Conservation (phyloP, 371 early-diverging fungal genomes). For the Syncephalis plumigaleata region DNA sequence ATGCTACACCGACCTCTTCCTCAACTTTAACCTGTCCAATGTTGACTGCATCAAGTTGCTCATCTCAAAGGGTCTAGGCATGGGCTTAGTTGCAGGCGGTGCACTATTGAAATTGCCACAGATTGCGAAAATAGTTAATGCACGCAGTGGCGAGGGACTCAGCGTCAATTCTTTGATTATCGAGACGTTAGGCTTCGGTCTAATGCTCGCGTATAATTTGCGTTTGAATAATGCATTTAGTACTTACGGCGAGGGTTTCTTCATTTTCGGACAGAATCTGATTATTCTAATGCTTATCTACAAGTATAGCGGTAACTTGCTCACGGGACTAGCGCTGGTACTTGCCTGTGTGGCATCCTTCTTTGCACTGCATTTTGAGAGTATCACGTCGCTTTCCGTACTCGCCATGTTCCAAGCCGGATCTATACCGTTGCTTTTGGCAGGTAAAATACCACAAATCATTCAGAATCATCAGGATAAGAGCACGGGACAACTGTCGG, state of each 20-base stretch:
- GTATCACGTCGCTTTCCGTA: slow-evolving; percentile 22
- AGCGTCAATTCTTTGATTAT: slow-evolving; percentile 58
- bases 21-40: slow-evolving; percentile 41
- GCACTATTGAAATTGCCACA: slow-evolving; percentile 91
- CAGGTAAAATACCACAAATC: slow-evolving; percentile 80
- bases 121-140: slow-evolving; percentile 66
- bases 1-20: slow-evolving; percentile 48
- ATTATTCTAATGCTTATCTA: slow-evolving; percentile 56
- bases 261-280: slow-evolving; percentile 63
- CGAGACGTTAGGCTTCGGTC: slow-evolving; percentile 63
- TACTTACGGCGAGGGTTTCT: slow-evolving; percentile 79
- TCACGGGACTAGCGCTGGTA: slow-evolving; percentile 17
- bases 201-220: slow-evolving; percentile 69
- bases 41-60: slow-evolving; percentile 60
- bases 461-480: slow-evolving; percentile 46
- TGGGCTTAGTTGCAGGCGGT: slow-evolving; percentile 82
- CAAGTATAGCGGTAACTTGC: slow-evolving; percentile 24
- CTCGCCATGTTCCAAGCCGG: slow-evolving; percentile 47
- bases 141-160: slow-evolving; percentile 63
- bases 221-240: slow-evolving; percentile 72
- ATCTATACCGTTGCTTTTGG: slow-evolving; percentile 65
- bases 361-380: slow-evolving; percentile 21
- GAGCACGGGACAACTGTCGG: slow-evolving; percentile 80
- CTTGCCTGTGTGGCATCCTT: slow-evolving; percentile 13
- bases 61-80: slow-evolving; percentile 73